Percentiles rank a stretch among this genome's conserved stretches.
phyloP scores from a whole-genome alignment of 2,329 filamentous ascomycete species.

The Epichloe sibirici region DNA sequence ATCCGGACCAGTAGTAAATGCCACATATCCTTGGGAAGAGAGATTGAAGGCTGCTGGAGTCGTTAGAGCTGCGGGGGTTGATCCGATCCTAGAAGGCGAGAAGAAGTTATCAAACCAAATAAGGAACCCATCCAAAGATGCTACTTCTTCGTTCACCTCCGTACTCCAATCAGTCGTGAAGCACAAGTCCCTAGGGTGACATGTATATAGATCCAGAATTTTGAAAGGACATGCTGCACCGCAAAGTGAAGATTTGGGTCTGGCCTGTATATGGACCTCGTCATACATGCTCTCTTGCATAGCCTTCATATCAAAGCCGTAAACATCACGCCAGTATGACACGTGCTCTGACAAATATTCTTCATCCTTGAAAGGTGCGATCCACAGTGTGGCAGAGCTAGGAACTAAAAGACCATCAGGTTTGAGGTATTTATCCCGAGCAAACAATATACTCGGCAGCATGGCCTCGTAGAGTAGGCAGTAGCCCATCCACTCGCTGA shows the following conservation, averaged over 20 bases:
- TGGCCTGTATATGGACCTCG: constrained; percentile 66
- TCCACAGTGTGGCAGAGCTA: constrained; percentile 69
- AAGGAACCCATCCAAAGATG: constrained; percentile 71
- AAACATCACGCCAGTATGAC: constrained; percentile 81
- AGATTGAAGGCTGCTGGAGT: constrained; percentile 51
- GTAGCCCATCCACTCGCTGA: constrained; percentile 98
- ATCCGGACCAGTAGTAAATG: constrained; percentile 77
- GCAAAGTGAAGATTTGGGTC: constrained; percentile 48
- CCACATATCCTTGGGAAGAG: constrained; percentile 48
- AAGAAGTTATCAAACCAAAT: constrained; percentile 97
- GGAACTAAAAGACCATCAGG: constrained; percentile 75
- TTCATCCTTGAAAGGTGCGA: constrained; percentile 67
- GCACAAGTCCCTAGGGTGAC: constrained; percentile 57
- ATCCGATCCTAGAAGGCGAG: constrained; percentile 44
- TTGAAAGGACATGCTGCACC: constrained; percentile 55
- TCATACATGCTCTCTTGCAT: constrained; percentile 78
- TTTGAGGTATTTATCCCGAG: constrained; percentile 74
- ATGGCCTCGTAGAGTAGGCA: constrained; percentile 89
- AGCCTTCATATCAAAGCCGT: constrained; percentile 86
- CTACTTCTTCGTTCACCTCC: constrained; percentile 47
- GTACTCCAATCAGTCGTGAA: constrained; percentile 61
- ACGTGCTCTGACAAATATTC: constrained; percentile 70
- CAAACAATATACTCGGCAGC: constrained; percentile 84
- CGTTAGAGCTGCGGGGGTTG: constrained; percentile 36
- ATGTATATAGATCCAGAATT: constrained; percentile 63